Evolutionary conservation across 2,329 filamentous ascomycete species (phyloP).

Genomic region (Trichoderma afroharzianum): DNA sequence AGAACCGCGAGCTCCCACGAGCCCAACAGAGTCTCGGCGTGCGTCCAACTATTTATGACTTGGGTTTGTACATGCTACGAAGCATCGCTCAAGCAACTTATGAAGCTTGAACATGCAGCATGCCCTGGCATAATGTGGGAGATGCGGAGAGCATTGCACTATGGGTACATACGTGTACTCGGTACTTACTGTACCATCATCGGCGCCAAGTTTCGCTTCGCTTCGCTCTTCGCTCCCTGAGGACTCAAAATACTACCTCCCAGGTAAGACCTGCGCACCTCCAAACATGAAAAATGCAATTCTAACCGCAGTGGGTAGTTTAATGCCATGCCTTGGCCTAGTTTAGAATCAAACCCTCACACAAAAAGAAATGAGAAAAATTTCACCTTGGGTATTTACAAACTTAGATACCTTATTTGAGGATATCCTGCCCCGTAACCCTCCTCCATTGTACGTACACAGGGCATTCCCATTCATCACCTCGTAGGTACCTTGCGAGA

Average conservation of each 20-base stretch:
- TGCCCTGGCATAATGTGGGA: neutral
- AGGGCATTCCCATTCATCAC: too few species aligned
- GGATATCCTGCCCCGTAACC: neutral
- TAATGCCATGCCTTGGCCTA: neutral
- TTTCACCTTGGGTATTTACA: neutral
- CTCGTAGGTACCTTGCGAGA: too few species aligned
- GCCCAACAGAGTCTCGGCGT: neutral
- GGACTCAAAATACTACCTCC: neutral
- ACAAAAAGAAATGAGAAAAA: neutral
- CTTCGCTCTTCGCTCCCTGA: neutral
- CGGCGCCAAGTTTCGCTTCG: constrained; percentile 1
- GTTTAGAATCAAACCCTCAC: neutral
- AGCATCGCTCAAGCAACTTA: neutral
- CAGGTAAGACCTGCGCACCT: neutral
- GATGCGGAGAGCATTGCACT: too few species aligned
- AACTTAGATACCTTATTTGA: neutral
- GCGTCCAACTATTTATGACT: neutral
- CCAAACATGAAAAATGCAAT: neutral
- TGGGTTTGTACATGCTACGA: neutral
- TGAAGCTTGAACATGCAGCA: neutral
- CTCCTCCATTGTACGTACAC: neutral
- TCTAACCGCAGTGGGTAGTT: neutral
- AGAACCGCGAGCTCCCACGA: neutral
- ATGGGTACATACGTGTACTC: neutral
- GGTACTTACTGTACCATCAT: neutral